These are phyloP conservation scores for Salix purpurea DNA, from an alignment of 345 rosid species.

Conservation along the genomic window DNA sequence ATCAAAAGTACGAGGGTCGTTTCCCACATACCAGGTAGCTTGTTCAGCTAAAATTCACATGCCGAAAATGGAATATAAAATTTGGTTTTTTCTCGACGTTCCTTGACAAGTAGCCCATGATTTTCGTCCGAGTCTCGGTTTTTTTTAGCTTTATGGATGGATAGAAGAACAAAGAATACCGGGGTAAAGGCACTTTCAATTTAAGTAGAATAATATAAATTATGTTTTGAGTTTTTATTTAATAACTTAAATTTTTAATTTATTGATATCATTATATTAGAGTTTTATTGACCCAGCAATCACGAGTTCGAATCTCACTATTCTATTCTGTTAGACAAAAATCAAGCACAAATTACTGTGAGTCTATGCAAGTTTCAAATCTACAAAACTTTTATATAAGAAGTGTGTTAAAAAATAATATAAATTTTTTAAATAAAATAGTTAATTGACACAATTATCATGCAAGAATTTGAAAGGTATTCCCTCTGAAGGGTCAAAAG, in stretches of 20 bases:
- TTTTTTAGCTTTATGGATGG: constrained; percentile 15
- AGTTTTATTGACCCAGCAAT: accelerated
- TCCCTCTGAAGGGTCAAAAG: constrained; percentile 33
- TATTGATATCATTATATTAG: too few relatives aligned
- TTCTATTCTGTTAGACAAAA: too few relatives aligned
- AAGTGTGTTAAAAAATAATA: too few relatives aligned
- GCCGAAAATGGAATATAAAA: constrained; percentile 32
- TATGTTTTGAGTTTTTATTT: too few relatives aligned
- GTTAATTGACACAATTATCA: background rate
- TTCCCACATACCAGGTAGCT: constrained; percentile 51
- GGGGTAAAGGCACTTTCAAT: background rate
- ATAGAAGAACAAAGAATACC: constrained; percentile 15
- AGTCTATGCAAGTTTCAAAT: too few relatives aligned
- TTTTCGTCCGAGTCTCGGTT: constrained; percentile 15
- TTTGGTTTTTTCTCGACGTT: background rate
- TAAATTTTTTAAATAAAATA: too few relatives aligned
- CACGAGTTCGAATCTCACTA: too few relatives aligned
- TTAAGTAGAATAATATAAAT: too few relatives aligned
- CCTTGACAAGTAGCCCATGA: constrained; percentile 20
- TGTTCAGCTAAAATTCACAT: constrained; percentile 61
- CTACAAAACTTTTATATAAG: too few relatives aligned
- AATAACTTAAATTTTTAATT: too few relatives aligned
- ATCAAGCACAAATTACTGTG: too few relatives aligned
- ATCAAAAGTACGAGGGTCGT: constrained; percentile 29
- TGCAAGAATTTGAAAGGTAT: background rate